Evolutionary conservation across 495 filamentous ascomycete genomes (phyloP), one percentile per base, ranked within the genome.

Genomic region (Mytilinidion resinicola): DNA sequence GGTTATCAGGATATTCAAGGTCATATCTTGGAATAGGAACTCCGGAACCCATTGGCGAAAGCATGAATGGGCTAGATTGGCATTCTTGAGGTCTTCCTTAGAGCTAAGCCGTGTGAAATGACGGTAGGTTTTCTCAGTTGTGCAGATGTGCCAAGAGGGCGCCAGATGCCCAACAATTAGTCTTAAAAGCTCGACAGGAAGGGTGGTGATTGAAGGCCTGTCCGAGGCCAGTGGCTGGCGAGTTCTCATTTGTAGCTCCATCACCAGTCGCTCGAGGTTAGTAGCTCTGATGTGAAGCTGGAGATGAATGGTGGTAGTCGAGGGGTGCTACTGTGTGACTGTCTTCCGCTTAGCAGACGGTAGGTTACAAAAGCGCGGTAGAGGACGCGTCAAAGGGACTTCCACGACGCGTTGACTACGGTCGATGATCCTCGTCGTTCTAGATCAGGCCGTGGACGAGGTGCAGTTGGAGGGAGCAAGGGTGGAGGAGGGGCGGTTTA

Each of bases 1-100:
- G 10, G 10, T 12, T 4, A 51, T 14, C 1, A 63, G 35, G 50
- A 57, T 51, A 1, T 21, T 11, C 14, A 63, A 47, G 30, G 37
- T 44, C 60, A 63, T 63, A 25, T 63, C 60, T 1, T 51, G 55
- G 36, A 63, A 63, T 42, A 63, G 37, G 55, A 38, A 58, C 36
- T 58, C 51, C 5, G 60, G 41, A 19, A 59, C 60, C 60, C 60
- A 63, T 50, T 58, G 50, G 11, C 38, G 55, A 19, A 63, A 43
- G 33, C 55, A 58, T 2, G n/a, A 19, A 39, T 59, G 56, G 4
- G 60, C 51, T 8, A 59, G 35, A 44, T 63, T 63, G 1, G 60
- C 60, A 46, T 63, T 63, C 46, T 63, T 55, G n/a, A 63, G 35
- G 35, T 55, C 34, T n/a, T 6, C 21, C 25, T 63, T 63, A 21